phyloP scores from a whole-genome alignment of 345 rosid species.

The Erysimum cheiranthoides region DNA sequence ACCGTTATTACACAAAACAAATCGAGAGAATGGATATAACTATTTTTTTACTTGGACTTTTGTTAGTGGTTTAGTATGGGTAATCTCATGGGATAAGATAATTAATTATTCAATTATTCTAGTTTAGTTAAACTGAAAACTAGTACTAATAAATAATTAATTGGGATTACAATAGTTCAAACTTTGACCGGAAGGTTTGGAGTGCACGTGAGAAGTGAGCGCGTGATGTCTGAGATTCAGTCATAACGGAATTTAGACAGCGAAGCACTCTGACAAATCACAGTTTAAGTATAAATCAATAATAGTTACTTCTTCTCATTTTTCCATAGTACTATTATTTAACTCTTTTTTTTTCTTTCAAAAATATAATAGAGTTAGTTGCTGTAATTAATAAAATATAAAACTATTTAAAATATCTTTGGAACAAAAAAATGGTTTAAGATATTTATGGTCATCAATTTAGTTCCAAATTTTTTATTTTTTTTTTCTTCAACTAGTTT shows the following conservation, averaged over 20 bases:
- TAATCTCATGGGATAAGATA: slow-evolving; percentile 10
- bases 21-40: background rate
- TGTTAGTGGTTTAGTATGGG: background rate
- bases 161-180: slow-evolving; percentile 34
- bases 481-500: background rate
- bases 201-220: slow-evolving; percentile 24
- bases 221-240: slow-evolving; percentile 17
- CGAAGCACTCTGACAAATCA: slow-evolving; percentile 44
- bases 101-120: background rate
- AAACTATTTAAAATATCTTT: background rate
- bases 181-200: slow-evolving; percentile 36
- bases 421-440: background rate
- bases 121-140: background rate
- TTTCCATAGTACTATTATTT: background rate
- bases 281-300: background rate
- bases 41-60: background rate
- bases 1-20: background rate
- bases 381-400: background rate
- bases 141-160: slow-evolving; percentile 2
- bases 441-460: background rate
- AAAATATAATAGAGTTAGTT: no score
- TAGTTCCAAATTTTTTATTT: background rate
- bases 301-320: background rate
- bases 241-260: slow-evolving; percentile 34
- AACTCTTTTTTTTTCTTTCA: background rate